Evolutionary conservation across 2,329 filamentous ascomycete species (phyloP).

Genomic region (Venturia effusa): DNA sequence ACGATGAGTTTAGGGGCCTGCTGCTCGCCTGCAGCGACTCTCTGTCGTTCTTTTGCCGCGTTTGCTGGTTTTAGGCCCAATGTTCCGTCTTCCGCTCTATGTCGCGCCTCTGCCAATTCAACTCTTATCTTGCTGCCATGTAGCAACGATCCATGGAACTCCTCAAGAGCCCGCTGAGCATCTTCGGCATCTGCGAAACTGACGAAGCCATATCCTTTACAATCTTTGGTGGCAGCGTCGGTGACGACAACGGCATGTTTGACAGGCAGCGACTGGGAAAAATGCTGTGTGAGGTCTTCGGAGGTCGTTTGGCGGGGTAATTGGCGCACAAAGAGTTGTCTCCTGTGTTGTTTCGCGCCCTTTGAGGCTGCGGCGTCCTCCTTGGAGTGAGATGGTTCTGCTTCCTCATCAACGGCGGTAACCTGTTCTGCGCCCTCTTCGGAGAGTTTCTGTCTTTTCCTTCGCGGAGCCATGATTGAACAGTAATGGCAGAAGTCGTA

Average conservation of each 20-base stretch:
- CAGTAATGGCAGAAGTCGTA: neutral
- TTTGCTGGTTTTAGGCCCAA: conserved; percentile 41
- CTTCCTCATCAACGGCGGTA: conserved; percentile 20
- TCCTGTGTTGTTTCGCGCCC: conserved; percentile 16
- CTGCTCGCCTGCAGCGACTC: conserved; percentile 18
- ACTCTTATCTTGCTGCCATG: conserved; percentile 74
- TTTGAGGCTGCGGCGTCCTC: conserved; percentile 12
- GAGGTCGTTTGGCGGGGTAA: conserved; percentile 69
- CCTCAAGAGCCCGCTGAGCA: conserved; percentile 66
- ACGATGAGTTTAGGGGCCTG: conserved; percentile 73
- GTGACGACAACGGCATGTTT: conserved; percentile 92
- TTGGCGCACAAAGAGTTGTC: conserved; percentile 77
- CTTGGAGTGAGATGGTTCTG: conserved; percentile 10
- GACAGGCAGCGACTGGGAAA: conserved; percentile 87
- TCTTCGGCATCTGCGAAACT: conserved; percentile 93
- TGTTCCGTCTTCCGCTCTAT: conserved; percentile 43
- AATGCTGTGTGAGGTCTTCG: conserved; percentile 74
- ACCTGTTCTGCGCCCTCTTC: conserved; percentile 25
- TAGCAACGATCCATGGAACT: conserved; percentile 68
- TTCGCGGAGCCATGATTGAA: conserved; percentile 26
- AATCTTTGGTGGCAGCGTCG: conserved; percentile 76
- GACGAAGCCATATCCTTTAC: conserved; percentile 90
- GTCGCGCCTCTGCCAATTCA: conserved; percentile 77
- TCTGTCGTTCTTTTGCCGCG: conserved; percentile 47
- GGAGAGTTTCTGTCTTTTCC: conserved; percentile 31